These are phyloP conservation scores for Hysterangium stoloniferum DNA, from an alignment of 768 basidiomycete genomes.

Conservation along the genomic window DNA sequence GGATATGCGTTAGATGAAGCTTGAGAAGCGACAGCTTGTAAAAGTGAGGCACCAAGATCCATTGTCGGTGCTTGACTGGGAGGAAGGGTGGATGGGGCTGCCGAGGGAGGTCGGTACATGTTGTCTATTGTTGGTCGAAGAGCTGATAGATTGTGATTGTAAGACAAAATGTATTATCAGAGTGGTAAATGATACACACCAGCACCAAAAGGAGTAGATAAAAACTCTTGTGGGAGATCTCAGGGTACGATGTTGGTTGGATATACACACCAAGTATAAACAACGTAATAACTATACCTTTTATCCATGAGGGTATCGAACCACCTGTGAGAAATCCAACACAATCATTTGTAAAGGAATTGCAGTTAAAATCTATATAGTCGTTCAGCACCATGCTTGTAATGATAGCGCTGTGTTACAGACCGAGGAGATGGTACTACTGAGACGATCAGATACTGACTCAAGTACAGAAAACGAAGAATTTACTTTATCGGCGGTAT, in stretches of 20 bases:
- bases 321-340: constrained; percentile 81
- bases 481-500: constrained; percentile 82
- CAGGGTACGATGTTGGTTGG: background rate
- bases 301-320: constrained; percentile 75
- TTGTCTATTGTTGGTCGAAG: constrained; percentile 86
- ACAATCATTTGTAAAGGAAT: constrained; percentile 87
- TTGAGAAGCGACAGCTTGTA: constrained; percentile 22
- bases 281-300: constrained; percentile 35
- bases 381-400: background rate
- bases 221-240: constrained; percentile 78
- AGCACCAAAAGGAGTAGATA: constrained; percentile 83
- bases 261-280: background rate
- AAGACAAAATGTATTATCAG: background rate
- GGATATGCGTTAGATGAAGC: constrained; percentile 29
- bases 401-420: constrained; percentile 8
- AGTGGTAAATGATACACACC: constrained; percentile 16
- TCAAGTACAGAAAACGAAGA: constrained; percentile 3
- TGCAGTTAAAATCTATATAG: constrained; percentile 80
- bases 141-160: constrained; percentile 23
- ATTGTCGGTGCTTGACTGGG: constrained; percentile 31
- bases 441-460: background rate
- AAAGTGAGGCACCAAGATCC: constrained; percentile 42
- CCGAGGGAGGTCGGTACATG: constrained; percentile 65
- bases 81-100: constrained; percentile 27
- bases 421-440: constrained; percentile 83